Evolutionary conservation across 257 asterid genomes (phyloP).

Genomic region (Solanum chaucha): DNA sequence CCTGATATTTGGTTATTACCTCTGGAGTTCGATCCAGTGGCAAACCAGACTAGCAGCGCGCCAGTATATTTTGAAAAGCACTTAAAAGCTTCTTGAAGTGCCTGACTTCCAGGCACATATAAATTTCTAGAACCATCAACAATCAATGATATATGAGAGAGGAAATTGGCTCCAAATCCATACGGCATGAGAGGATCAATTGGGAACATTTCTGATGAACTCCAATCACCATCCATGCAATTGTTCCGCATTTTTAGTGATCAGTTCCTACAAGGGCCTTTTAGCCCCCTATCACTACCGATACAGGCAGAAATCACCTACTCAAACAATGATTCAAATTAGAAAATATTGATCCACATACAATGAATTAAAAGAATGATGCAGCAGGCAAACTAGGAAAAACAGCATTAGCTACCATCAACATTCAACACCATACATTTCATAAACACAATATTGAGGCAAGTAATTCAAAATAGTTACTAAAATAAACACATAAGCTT

Average conservation of each 20-base stretch:
- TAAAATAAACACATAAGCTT: too few relatives aligned
- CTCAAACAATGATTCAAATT: neutral
- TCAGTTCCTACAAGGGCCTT: neutral
- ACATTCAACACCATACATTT: neutral
- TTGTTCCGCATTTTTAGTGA: slow-evolving; percentile 28
- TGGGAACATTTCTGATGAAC: slow-evolving; percentile 35
- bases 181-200: slow-evolving; percentile 59
- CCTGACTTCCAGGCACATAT: slow-evolving; percentile 50
- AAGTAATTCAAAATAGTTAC: neutral
- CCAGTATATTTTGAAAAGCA: slow-evolving; percentile 68
- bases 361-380: neutral
- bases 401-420: neutral
- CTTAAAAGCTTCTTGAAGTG: slow-evolving; percentile 62
- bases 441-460: neutral
- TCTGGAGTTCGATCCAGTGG: slow-evolving; percentile 47
- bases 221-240: slow-evolving; percentile 45
- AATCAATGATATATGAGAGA: slow-evolving; percentile 40
- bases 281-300: neutral
- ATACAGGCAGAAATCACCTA: neutral
- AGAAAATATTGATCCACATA: slow-evolving; percentile 1
- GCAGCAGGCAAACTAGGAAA: neutral
- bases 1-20: slow-evolving; percentile 19
- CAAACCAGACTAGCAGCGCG: slow-evolving; percentile 54
- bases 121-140: slow-evolving; percentile 47
- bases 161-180: slow-evolving; percentile 27